phyloP scores from a whole-genome alignment of 805 yeast species.

The Ogataea trehalophila region DNA sequence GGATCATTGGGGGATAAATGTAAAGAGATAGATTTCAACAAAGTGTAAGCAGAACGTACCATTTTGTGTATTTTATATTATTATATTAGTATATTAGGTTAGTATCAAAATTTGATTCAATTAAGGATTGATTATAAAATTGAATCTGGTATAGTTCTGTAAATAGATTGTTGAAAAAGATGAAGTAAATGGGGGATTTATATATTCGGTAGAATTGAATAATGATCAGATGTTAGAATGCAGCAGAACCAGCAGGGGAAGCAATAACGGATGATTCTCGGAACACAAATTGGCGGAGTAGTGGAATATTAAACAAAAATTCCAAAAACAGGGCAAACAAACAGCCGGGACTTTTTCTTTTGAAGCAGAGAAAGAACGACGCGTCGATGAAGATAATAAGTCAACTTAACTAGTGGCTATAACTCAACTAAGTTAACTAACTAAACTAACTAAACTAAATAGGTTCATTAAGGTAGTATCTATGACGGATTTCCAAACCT shows the following conservation, averaged over 20 bases:
- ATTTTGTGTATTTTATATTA: slow-evolving; percentile 5
- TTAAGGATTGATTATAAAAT: background rate
- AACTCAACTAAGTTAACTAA: no score
- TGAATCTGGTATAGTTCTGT: no score
- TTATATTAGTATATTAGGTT: background rate
- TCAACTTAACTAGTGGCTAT: no score
- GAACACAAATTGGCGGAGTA: background rate
- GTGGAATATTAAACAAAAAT: background rate
- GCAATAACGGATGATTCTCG: background rate
- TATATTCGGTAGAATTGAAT: no score
- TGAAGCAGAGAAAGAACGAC: no score
- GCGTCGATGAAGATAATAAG: no score
- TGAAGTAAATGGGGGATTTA: no score
- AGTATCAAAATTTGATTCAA: background rate
- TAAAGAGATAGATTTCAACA: slow-evolving; percentile 15
- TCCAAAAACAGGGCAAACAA: background rate
- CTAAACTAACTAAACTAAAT: no score
- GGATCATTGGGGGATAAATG: slow-evolving; percentile 4
- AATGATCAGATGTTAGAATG: background rate
- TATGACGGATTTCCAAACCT: no score
- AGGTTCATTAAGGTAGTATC: no score
- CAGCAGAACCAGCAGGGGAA: background rate
- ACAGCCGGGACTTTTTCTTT: no score
- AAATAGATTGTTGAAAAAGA: no score
- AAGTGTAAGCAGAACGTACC: slow-evolving; percentile 21